Evolutionary conservation across 1,284 basidiomycete species (phyloP), one percentile per base, ranked within the genome.

Genomic region (Ustilago curta): DNA sequence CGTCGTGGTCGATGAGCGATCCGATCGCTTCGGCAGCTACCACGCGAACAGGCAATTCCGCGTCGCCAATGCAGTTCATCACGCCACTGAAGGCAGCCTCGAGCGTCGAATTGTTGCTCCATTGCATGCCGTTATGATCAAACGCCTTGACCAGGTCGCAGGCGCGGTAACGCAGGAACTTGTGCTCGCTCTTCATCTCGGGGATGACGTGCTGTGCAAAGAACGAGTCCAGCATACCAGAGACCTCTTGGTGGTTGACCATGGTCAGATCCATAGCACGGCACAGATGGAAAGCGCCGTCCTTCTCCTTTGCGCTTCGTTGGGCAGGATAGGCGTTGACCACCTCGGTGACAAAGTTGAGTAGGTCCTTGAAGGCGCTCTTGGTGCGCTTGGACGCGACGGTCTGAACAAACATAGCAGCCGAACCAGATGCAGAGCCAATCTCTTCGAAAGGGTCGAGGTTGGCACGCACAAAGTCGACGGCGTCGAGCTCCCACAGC

Each of bases 11-110:
- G 31, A 94, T 89, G 86, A 95, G 88, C 81, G 93, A 91, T 3
- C 92, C 92, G 68, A 95, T 86, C 1, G 93, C 90, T 70, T 94
- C 86, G 1, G 91, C 91, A 16, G 93, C 93, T 61, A 93, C 92
- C 4, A 95, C 91, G 35, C 91, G 90, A 11, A 95, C 93, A 0
- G 93, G 93, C 52, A 95, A 87, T 80, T 93, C 91, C 0, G 89
- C 80, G 78, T 95, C 93, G 42, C 62, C 70, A 23, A 83, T 76
- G 61, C 79, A 83, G 23, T 73, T 63, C 82, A 83, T 83, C 32
- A 83, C 78, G 35, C 83, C 83, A 1, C 67, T 56, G 68, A 84
- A 80, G 3, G 79, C 79, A 6, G 70, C 67, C 58, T 83, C 82
- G 49, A 84, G 73, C 21, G 62, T 78, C n/a, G 77, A 50, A 27